Percentiles rank a stretch among this genome's conserved stretches.
phyloP scores from a whole-genome alignment of 1,284 basidiomycete genomes.

The Cerioporus squamosus region DNA sequence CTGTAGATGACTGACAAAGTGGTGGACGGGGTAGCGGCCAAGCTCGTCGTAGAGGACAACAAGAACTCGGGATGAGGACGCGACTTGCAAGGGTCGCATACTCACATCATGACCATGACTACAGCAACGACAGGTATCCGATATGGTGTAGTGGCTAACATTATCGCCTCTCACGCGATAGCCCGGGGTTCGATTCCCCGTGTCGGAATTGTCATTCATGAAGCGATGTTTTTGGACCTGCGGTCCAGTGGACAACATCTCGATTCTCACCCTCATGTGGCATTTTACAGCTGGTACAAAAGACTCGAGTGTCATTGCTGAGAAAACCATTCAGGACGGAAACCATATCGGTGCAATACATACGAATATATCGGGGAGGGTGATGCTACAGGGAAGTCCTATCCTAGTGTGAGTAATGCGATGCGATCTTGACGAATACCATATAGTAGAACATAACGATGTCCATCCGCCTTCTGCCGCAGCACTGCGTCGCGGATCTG shows the following conservation, averaged over 20 bases:
- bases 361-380: not conserved
- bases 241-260: no score
- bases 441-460: constrained; percentile 66
- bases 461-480: constrained; percentile 65
- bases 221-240: no score
- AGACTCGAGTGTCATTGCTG: no score
- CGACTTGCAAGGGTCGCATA: no score
- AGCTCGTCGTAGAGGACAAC: no score
- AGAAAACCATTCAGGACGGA: no score
- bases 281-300: no score
- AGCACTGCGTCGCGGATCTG: constrained; percentile 68
- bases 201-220: constrained; percentile 7
- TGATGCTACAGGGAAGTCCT: constrained; percentile 12
- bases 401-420: constrained; percentile 56
- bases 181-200: constrained; percentile 17
- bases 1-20: no score
- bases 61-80: no score
- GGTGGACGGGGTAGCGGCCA: no score
- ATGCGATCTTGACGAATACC: constrained; percentile 73
- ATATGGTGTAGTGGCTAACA: constrained; percentile 22
- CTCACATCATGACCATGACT: no score
- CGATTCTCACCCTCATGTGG: no score
- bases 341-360: not conserved
- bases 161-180: constrained; percentile 21
- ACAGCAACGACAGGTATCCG: not conserved